phyloP scores from a whole-genome alignment of 2,329 filamentous ascomycete genomes.

The Berkeleyomyces rouxiae region DNA sequence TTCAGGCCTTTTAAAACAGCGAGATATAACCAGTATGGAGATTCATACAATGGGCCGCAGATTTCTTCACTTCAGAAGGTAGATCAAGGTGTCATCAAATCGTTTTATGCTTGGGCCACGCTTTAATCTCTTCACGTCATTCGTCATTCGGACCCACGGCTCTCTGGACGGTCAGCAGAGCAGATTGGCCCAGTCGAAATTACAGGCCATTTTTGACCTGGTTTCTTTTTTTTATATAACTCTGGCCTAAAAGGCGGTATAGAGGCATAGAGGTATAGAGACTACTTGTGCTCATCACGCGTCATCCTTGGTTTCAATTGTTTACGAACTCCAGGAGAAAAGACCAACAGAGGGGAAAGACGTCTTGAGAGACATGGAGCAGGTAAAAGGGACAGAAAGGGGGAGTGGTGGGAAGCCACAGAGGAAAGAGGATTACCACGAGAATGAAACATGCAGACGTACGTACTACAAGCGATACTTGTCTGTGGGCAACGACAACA shows the following conservation, averaged over 20 bases:
- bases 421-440: not conserved
- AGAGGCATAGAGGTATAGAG: too few species aligned
- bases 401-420: not conserved
- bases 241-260: too few species aligned
- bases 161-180: not conserved
- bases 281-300: not conserved
- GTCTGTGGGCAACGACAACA: too few species aligned
- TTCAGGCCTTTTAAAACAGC: not conserved
- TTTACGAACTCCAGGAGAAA: not conserved
- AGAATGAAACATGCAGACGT: not conserved
- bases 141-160: not conserved
- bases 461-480: not conserved
- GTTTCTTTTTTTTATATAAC: too few species aligned
- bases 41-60: not conserved
- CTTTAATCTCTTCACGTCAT: not conserved
- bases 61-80: not conserved
- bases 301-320: not conserved
- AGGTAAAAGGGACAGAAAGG: not conserved
- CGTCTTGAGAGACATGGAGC: not conserved
- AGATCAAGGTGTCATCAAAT: not conserved
- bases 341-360: not conserved
- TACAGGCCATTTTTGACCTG: not conserved
- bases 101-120: not conserved
- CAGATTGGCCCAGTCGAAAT: not conserved
- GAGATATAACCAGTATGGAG: not conserved